phyloP scores from a whole-genome alignment of 495 filamentous ascomycete genomes.

The Penicillium daleae region DNA sequence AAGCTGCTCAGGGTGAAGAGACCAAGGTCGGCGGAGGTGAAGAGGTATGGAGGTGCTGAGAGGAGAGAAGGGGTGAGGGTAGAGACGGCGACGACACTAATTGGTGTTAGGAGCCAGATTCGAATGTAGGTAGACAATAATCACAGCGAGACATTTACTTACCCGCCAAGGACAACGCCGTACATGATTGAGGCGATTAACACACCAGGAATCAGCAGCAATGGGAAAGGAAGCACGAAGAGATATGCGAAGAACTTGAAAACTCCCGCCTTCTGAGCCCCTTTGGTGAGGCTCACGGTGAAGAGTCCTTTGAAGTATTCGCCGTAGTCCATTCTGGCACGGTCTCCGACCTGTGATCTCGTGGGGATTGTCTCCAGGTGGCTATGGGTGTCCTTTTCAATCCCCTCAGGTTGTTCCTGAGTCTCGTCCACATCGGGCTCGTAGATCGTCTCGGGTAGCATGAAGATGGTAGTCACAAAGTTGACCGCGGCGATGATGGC shows the following conservation, averaged over 20 bases:
- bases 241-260: constrained; percentile 27
- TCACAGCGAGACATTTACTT: constrained; percentile 20
- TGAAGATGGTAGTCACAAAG: constrained; percentile 34
- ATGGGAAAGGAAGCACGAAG: constrained; percentile 39
- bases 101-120: not conserved
- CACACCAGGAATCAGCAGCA: constrained; percentile 34
- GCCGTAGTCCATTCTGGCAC: constrained; percentile 22
- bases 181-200: constrained; percentile 41
- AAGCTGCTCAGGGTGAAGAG: constrained; percentile 39
- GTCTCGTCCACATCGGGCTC: constrained; percentile 22
- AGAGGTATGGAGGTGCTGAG: constrained; percentile 36
- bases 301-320: constrained; percentile 38
- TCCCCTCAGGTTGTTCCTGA: constrained; percentile 14
- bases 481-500: constrained; percentile 36
- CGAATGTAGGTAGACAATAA: not conserved
- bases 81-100: constrained; percentile 34
- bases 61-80: constrained; percentile 31
- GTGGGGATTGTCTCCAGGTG: constrained; percentile 27
- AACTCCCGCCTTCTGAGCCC: constrained; percentile 22
- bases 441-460: constrained; percentile 37
- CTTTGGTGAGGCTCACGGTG: constrained; percentile 28
- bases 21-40: constrained; percentile 31
- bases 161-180: constrained; percentile 43
- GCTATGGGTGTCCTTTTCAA: constrained; percentile 20
- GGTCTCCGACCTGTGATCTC: constrained; percentile 18